Percentiles rank a stretch among this genome's conserved stretches.
phyloP scores from a whole-genome alignment of 2,329 filamentous ascomycete species.

The Bisporella sp. region DNA sequence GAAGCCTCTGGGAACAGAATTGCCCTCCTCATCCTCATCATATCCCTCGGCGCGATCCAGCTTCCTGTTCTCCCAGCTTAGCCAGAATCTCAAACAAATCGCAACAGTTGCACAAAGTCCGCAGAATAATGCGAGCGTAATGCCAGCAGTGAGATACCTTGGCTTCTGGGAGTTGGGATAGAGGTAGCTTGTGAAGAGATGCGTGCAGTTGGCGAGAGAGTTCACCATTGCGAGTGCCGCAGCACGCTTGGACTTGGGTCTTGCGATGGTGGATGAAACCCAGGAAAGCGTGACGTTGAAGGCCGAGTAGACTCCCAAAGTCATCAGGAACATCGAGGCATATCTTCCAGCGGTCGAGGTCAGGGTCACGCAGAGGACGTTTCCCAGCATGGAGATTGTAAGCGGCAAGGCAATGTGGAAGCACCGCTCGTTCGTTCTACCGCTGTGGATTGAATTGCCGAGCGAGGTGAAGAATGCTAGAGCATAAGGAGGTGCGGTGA shows the following conservation, averaged over 20 bases:
- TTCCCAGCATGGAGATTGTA: constrained; percentile 11
- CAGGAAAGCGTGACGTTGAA: constrained; percentile 15
- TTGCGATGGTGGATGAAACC: constrained; percentile 13
- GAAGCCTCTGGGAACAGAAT: too few species aligned
- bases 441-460: constrained; percentile 4
- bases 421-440: constrained; percentile 10
- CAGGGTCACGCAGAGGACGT: constrained; percentile 12
- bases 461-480: constrained; percentile 14
- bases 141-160: constrained; percentile 11
- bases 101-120: constrained; percentile 6
- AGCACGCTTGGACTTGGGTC: constrained; percentile 16
- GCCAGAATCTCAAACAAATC: constrained; percentile 6
- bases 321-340: constrained; percentile 12
- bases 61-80: constrained; percentile 6
- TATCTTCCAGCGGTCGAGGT: constrained; percentile 14
- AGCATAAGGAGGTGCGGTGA: constrained; percentile 17
- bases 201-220: constrained; percentile 12
- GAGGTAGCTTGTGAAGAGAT: constrained; percentile 62
- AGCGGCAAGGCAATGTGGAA: constrained; percentile 13
- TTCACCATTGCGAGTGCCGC: constrained; percentile 18
- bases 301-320: constrained; percentile 9
- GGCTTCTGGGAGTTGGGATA: constrained; percentile 33
- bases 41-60: too few species aligned
- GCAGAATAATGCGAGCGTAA: constrained; percentile 9
- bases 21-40: too few species aligned